These are phyloP conservation scores for Hypericum perforatum DNA, from an alignment of 345 rosid genomes.

Conservation along the genomic window DNA sequence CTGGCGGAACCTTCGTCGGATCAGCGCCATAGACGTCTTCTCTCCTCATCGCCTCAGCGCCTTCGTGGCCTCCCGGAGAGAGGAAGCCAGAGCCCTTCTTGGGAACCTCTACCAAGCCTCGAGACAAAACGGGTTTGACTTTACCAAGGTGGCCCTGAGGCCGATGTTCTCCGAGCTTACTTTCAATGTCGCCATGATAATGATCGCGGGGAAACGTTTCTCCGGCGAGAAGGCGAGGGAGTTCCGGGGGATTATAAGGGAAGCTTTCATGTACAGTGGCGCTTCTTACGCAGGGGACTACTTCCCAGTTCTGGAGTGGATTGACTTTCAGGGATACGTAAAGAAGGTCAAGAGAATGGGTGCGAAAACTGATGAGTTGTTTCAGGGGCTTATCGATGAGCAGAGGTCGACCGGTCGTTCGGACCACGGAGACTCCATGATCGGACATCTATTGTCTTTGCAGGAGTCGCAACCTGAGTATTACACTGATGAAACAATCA, in stretches of 20 bases:
- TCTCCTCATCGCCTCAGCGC: neutral
- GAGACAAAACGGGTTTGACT: no score
- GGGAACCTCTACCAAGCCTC: neutral
- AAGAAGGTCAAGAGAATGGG: neutral
- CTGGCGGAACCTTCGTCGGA: slow-evolving; percentile 12
- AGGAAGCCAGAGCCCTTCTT: neutral
- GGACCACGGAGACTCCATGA: no score
- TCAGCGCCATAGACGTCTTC: neutral
- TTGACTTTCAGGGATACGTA: neutral
- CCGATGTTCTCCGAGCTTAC: neutral
- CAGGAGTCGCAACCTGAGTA: no score
- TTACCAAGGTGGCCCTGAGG: neutral
- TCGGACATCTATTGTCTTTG: no score
- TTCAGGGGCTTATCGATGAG: slow-evolving; percentile 1
- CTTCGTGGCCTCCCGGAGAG: neutral
- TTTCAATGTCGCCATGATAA: slow-evolving; percentile 5
- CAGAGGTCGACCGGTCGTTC: neutral
- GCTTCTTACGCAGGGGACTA: neutral
- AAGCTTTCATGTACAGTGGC: neutral
- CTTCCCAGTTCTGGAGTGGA: neutral
- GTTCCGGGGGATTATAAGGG: neutral
- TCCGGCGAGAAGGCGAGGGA: neutral
- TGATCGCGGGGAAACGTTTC: slow-evolving; percentile 9
- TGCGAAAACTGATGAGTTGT: neutral
- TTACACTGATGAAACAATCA: no score